phyloP scores from a whole-genome alignment of 139 green algal genomes.

The Chlorella sorokiniana region DNA sequence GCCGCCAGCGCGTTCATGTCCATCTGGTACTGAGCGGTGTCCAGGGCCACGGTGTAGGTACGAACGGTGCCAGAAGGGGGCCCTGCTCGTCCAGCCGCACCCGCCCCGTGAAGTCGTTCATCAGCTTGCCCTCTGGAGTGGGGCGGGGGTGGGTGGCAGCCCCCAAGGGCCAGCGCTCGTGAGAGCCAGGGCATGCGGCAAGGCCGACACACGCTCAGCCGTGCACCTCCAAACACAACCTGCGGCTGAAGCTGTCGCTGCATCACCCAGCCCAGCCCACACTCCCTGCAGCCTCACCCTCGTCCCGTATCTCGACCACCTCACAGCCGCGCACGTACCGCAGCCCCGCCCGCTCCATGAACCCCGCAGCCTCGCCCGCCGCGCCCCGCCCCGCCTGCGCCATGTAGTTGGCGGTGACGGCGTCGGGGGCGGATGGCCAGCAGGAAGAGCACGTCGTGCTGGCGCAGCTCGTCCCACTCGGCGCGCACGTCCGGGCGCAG shows the following conservation, averaged over 20 bases:
- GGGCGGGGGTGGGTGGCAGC: neutral
- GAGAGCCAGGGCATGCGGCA: neutral
- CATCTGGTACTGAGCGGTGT: slow-evolving; percentile 93
- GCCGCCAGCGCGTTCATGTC: slow-evolving; percentile 60
- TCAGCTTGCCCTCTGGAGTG: slow-evolving; percentile 67
- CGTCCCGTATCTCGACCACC: slow-evolving; percentile 77
- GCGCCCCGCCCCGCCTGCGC: slow-evolving; percentile 3
- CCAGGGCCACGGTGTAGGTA: slow-evolving; percentile 85
- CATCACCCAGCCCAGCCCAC: neutral
- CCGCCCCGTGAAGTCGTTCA: slow-evolving; percentile 96
- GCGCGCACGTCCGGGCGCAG: slow-evolving; percentile 64
- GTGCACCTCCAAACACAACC: neutral
- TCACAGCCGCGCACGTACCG: slow-evolving; percentile 85
- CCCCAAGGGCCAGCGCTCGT: too few relatives aligned
- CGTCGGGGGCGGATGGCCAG: slow-evolving; percentile 61
- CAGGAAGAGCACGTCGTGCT: slow-evolving; percentile 98
- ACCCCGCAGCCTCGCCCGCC: neutral
- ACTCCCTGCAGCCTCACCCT: too few relatives aligned
- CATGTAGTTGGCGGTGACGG: slow-evolving; percentile 23
- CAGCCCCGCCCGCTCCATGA: slow-evolving; percentile 73
- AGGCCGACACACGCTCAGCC: neutral
- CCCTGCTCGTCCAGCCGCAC: slow-evolving; percentile 62
- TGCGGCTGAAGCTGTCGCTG: too few relatives aligned
- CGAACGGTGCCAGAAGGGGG: slow-evolving; percentile 68
- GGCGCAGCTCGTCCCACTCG: slow-evolving; percentile 93